Conservation (phyloP, 345 rosid species). For the Durio zibethinus region DNA sequence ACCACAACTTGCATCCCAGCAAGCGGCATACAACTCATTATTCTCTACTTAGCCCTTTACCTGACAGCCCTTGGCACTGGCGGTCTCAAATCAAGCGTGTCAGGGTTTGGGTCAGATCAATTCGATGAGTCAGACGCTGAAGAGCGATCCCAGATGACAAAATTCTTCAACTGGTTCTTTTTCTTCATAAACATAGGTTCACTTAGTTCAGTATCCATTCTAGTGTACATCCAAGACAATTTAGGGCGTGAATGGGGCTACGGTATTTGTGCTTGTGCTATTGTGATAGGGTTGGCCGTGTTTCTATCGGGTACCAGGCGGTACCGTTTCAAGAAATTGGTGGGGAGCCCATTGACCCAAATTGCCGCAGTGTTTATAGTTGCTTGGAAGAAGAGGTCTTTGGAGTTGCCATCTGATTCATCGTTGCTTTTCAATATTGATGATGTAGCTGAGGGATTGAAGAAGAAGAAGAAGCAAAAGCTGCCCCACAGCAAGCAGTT, state of each 20-base stretch:
- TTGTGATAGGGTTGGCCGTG: conserved; percentile 47
- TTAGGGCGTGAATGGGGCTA: conserved; percentile 88
- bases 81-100: conserved; percentile 91
- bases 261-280: conserved; percentile 76
- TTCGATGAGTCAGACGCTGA: conserved; percentile 68
- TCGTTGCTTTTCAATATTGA: conserved; percentile 51
- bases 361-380: conserved; percentile 60
- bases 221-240: conserved; percentile 87
- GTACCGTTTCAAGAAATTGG: conserved; percentile 80
- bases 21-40: conserved; percentile 50
- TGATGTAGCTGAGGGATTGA: conserved; percentile 40
- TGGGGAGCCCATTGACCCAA: conserved; percentile 93
- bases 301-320: conserved; percentile 73
- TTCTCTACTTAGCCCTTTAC: conserved; percentile 74
- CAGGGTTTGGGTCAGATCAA: conserved; percentile 95
- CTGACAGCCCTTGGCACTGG: conserved; percentile 89
- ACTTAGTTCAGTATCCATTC: conserved; percentile 72
- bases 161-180: conserved; percentile 93
- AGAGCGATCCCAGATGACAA: conserved; percentile 63
- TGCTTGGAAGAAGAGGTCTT: conserved; percentile 62
- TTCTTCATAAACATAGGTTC: conserved; percentile 85
- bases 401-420: conserved; percentile 59
- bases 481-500: conserved; percentile 71
- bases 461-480: conserved; percentile 48
- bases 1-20: conserved; percentile 57